Conservation (phyloP, 345 rosid genomes). For the Brassica incana region DNA sequence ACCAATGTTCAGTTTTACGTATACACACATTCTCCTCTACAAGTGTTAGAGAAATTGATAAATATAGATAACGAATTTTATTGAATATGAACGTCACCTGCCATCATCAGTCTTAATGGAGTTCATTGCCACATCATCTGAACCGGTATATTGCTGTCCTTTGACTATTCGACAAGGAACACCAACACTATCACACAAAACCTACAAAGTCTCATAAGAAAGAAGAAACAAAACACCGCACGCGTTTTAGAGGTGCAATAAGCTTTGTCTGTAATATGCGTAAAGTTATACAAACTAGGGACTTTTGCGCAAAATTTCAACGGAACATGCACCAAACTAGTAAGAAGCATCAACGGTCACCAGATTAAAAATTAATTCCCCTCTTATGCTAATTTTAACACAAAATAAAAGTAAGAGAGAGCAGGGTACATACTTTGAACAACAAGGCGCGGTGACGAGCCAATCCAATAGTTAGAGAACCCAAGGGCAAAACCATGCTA, state of each 20-base stretch:
- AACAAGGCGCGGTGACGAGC: constrained; percentile 96
- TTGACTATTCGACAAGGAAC: constrained; percentile 91
- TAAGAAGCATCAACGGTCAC: constrained; percentile 11
- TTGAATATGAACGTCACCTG: constrained; percentile 52
- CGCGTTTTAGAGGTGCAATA: constrained; percentile 23
- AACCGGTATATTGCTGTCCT: constrained; percentile 87
- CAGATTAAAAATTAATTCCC: neutral
- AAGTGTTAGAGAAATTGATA: constrained; percentile 7
- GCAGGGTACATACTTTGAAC: constrained; percentile 65
- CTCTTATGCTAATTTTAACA: constrained; percentile 13
- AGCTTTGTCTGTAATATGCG: constrained; percentile 6
- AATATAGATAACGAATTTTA: neutral
- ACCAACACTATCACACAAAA: constrained; percentile 83
- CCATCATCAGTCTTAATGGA: constrained; percentile 86
- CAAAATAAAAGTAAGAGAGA: neutral
- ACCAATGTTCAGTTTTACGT: neutral
- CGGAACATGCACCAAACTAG: constrained; percentile 5
- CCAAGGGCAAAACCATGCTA: constrained; percentile 89
- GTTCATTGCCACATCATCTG: constrained; percentile 87
- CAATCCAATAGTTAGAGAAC: constrained; percentile 86
- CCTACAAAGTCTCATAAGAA: constrained; percentile 51
- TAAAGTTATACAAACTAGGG: constrained; percentile 13
- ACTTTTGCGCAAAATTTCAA: constrained; percentile 9
- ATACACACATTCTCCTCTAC: constrained; percentile 1
- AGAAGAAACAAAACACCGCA: constrained; percentile 28